These are phyloP conservation scores for Russula emetica DNA, from an alignment of 768 basidiomycete species.

Conservation along the genomic window DNA sequence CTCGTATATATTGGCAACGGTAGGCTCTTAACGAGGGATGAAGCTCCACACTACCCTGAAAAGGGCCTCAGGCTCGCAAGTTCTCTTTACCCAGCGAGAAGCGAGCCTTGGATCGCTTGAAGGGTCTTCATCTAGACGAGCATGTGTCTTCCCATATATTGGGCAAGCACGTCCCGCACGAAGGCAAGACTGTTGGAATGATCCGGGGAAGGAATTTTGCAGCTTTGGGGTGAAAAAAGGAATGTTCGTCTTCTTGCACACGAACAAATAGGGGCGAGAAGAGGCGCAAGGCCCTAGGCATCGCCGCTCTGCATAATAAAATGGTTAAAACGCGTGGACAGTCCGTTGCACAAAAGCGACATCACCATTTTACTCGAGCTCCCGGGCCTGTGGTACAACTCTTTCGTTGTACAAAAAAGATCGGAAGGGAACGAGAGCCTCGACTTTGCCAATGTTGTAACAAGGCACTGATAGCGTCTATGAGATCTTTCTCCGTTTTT, in stretches of 20 bases:
- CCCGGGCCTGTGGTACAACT: conserved; percentile 19
- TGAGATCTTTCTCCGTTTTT: conserved; percentile 47
- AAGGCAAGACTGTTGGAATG: conserved; percentile 60
- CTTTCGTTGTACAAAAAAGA: conserved; percentile 78
- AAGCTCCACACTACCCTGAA: no score
- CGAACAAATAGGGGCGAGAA: conserved; percentile 71
- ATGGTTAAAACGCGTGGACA: conserved; percentile 67
- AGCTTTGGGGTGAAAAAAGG: conserved; percentile 54
- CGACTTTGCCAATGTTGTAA: conserved; percentile 75
- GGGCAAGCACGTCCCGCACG: conserved; percentile 50
- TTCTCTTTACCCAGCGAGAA: no score
- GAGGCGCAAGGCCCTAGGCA: conserved; percentile 60
- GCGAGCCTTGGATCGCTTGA: no score
- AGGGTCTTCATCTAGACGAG: conserved; percentile 24
- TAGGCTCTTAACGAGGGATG: no score
- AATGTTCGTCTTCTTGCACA: conserved; percentile 53
- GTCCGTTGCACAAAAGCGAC: conserved; percentile 51
- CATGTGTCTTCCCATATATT: conserved; percentile 60
- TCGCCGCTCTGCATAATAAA: conserved; percentile 78
- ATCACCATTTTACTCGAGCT: conserved; percentile 39
- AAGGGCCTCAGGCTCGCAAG: no score
- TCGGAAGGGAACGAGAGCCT: conserved; percentile 68
- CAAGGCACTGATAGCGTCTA: conserved; percentile 63
- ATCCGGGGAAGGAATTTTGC: conserved; percentile 52
- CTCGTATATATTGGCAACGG: no score